Base-by-base conservation (phyloP, 2,329 filamentous ascomycete species). In the Exophiala oligosperma region DNA sequence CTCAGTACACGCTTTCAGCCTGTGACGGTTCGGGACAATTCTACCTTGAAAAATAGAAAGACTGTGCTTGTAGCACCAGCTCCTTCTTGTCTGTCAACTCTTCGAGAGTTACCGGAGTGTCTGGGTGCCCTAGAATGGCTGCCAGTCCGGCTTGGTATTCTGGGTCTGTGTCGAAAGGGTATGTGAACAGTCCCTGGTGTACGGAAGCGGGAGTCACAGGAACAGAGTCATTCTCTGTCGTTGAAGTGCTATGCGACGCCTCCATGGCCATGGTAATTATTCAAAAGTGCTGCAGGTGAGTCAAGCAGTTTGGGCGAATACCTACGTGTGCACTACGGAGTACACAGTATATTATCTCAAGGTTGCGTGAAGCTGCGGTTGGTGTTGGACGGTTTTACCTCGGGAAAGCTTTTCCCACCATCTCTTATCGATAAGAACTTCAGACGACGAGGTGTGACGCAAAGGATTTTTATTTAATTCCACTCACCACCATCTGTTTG, bases 121-220 rank as follows among this genome's bases (percentile, higher is more conserved):
- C 69, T 9, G 73, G 69, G 54, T 77, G 76, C 35, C 75, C 73
- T 14, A 80, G 71, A 48, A 80, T 78, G 26, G 74, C 69, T 8
- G 73, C 71, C n/a, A 80, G 72, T n/a, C 78, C 78, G 48, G 71
- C 71, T 57, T 74, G 76, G 62, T 79, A 80, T 60, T 80, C 77
- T 1, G 63, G 56, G 59, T 80, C 78, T 6, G 69, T 56, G 21
- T 61, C 54, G 61, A 79, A 80, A 21, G 71, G 64, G 59, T 80
- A 79, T 14, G 68, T 56, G 8, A 69, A 69, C 23, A 80, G 57
- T 47, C 56, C 57, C 41, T 71, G 64, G 52, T 74, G 77, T 38
- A 69, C 38, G 7, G 43, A 28, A 1, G 54, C 54, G 21, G 23
- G 23, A 12, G 35, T 23, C 35, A 29, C 21, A 46, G 26, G 9